Evolutionary conservation across 2,329 filamentous ascomycete genomes (phyloP).

Genomic region (Curvularia sp.): DNA sequence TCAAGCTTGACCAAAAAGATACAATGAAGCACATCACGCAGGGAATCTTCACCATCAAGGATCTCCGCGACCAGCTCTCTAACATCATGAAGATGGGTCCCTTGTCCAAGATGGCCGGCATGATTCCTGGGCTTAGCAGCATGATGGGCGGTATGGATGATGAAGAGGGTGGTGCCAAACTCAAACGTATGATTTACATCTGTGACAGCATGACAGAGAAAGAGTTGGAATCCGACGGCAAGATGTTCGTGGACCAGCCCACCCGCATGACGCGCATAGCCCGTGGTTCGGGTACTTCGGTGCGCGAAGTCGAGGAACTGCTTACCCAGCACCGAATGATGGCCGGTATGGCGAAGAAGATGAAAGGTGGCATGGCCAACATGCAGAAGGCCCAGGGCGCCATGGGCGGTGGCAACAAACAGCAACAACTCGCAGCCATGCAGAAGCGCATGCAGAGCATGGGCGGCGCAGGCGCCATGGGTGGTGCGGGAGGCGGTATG

Average conservation of each 20-base stretch:
- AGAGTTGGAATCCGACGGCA: conserved; percentile 94
- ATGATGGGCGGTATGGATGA: conserved; percentile 98
- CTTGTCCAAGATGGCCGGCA: conserved; percentile 94
- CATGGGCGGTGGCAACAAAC: conserved; percentile 89
- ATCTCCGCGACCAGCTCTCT: conserved; percentile 90
- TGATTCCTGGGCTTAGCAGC: conserved; percentile 94
- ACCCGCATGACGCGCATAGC: conserved; percentile 92
- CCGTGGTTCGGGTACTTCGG: conserved; percentile 85
- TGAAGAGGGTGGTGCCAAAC: conserved; percentile 89
- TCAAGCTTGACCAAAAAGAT: conserved; percentile 97
- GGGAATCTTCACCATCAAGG: conserved; percentile 93
- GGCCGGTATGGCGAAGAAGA: conserved; percentile 98
- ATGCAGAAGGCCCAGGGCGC: conserved; percentile 93
- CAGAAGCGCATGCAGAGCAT: conserved; percentile 94
- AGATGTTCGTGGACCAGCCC: conserved; percentile 90
- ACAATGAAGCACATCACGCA: conserved; percentile 99
- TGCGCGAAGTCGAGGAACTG: conserved; percentile 92
- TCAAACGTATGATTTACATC: conserved; percentile 98
- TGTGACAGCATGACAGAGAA: conserved; percentile 98
- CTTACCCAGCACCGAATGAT: conserved; percentile 99
- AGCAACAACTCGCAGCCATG: conserved; percentile 95
- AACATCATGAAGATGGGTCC: conserved; percentile 99
- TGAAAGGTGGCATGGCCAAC: conserved; percentile 97
- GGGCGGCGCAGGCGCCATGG: conserved; percentile 74
- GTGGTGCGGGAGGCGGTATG: conserved; percentile 65